A percentile compares a stretch with the other conserved stretches of the same genome.
Evolutionary conservation across 805 yeast genomes (phyloP).

Genomic region (Starmera amethionina): DNA sequence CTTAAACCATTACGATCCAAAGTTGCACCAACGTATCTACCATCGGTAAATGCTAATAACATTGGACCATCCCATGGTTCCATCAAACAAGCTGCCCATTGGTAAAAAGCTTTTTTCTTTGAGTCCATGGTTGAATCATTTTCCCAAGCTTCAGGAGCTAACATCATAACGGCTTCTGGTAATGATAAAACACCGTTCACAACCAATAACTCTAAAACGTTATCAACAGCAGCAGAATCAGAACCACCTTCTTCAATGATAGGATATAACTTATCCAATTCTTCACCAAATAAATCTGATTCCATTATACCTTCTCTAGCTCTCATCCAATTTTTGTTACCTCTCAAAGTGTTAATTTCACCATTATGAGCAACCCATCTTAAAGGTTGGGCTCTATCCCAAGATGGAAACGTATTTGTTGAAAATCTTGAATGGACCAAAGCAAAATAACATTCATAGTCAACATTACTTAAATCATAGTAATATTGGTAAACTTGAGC

Average conservation of each 20-base stretch:
- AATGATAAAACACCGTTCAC: constrained; percentile 85
- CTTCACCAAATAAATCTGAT: constrained; percentile 80
- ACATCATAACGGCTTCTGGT: constrained; percentile 95
- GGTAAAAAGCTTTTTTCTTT: constrained; percentile 88
- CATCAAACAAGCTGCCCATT: constrained; percentile 98
- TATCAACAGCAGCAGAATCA: constrained; percentile 96
- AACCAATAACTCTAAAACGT: constrained; percentile 84
- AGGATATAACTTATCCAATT: constrained; percentile 83
- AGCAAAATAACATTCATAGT: constrained; percentile 91
- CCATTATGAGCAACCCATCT: constrained; percentile 98
- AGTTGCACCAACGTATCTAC: constrained; percentile 97
- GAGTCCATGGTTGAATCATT: constrained; percentile 82
- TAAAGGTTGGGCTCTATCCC: constrained; percentile 99
- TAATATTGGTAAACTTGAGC: constrained; percentile 92
- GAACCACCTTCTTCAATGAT: constrained; percentile 98
- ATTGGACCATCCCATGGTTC: constrained; percentile 99
- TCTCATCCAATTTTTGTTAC: constrained; percentile 99
- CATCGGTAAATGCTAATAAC: constrained; percentile 91
- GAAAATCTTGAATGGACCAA: constrained; percentile 96
- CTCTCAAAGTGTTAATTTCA: constrained; percentile 94
- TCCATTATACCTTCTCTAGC: constrained; percentile 97
- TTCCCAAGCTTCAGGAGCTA: constrained; percentile 98
- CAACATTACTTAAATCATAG: constrained; percentile 84
- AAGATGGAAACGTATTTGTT: constrained; percentile 97
- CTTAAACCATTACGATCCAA: constrained; percentile 95